These are phyloP conservation scores for Bryopsis sp. DNA, from an alignment of 139 green algal species.

Conservation along the genomic window DNA sequence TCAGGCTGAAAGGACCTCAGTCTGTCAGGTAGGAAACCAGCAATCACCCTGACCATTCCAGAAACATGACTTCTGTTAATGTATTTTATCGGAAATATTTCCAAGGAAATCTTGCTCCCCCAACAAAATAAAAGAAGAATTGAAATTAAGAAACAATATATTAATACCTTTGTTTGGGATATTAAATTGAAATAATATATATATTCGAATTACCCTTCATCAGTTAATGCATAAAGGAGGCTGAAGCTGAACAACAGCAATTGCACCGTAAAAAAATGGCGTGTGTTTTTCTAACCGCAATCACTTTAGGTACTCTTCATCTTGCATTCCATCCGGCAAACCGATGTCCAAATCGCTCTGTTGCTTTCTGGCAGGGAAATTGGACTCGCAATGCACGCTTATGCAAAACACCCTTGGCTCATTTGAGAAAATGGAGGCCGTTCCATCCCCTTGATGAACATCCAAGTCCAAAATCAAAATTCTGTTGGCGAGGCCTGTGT, in stretches of 20 bases:
- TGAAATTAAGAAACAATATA: too few species aligned
- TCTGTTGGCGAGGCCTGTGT: conserved; percentile 24
- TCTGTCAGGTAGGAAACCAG: conserved; percentile 30
- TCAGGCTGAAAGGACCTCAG: conserved; percentile 52
- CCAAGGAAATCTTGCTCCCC: too few species aligned
- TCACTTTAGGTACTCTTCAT: conserved; percentile 44
- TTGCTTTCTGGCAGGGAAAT: conserved; percentile 82
- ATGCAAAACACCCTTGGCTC: conserved; percentile 39
- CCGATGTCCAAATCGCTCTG: conserved; percentile 54
- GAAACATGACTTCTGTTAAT: too few species aligned
- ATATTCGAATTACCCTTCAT: too few species aligned
- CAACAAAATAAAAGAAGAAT: too few species aligned
- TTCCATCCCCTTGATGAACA: conserved; percentile 82
- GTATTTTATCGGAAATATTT: too few species aligned
- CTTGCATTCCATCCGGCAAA: conserved; percentile 51
- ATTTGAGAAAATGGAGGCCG: conserved; percentile 39
- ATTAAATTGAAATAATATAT: too few species aligned
- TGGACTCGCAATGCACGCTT: conserved; percentile 54
- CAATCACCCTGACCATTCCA: conserved; percentile 14
- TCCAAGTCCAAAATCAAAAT: conserved; percentile 84
- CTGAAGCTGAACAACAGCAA: too few species aligned
- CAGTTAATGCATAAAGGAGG: too few species aligned
- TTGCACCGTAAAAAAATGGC: not conserved
- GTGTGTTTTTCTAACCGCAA: not conserved
- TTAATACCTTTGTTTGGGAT: too few species aligned